These are phyloP conservation scores for Neurospora sp. DNA, from an alignment of 495 filamentous ascomycete species.

Conservation along the genomic window DNA sequence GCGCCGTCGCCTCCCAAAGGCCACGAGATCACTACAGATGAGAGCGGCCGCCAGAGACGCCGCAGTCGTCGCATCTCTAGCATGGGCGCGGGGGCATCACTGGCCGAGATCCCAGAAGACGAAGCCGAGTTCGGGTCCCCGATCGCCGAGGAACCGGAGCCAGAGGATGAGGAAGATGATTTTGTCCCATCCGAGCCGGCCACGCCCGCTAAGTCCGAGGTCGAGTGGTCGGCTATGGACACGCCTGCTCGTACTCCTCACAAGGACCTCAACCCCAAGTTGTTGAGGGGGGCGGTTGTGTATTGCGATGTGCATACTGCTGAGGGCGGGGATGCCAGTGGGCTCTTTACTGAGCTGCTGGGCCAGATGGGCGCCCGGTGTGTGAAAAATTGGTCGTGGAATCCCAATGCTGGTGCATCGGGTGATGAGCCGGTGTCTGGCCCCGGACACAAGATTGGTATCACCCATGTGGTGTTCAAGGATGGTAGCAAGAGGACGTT, in stretches of 20 bases:
- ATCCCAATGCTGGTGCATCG: slow-evolving; percentile 31
- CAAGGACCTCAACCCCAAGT: slow-evolving; percentile 35
- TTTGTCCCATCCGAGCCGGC: slow-evolving; percentile 1
- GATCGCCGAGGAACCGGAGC: not conserved
- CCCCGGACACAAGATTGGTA: slow-evolving; percentile 49
- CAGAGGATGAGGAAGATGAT: not conserved
- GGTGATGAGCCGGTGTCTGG: not conserved
- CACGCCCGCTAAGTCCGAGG: slow-evolving; percentile 30
- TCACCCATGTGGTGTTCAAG: slow-evolving; percentile 94
- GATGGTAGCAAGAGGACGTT: slow-evolving; percentile 81
- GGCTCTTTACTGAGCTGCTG: slow-evolving; percentile 73
- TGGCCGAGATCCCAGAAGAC: not conserved
- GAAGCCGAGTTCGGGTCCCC: not conserved
- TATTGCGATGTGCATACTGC: slow-evolving; percentile 89
- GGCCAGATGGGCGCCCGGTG: slow-evolving; percentile 78
- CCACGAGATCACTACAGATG: not conserved
- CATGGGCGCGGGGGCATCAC: not conserved
- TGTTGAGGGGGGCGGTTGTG: slow-evolving; percentile 68
- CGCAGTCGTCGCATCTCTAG: not conserved
- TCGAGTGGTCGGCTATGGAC: slow-evolving; percentile 38
- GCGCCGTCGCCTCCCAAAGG: not conserved
- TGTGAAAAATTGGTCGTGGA: slow-evolving; percentile 80
- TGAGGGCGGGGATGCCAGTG: slow-evolving; percentile 77
- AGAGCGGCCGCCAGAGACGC: not conserved
- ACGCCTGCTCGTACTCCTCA: slow-evolving; percentile 48